Evolutionary conservation across 495 filamentous ascomycete species (phyloP).

Genomic region (Chlorociboria aeruginascens): DNA sequence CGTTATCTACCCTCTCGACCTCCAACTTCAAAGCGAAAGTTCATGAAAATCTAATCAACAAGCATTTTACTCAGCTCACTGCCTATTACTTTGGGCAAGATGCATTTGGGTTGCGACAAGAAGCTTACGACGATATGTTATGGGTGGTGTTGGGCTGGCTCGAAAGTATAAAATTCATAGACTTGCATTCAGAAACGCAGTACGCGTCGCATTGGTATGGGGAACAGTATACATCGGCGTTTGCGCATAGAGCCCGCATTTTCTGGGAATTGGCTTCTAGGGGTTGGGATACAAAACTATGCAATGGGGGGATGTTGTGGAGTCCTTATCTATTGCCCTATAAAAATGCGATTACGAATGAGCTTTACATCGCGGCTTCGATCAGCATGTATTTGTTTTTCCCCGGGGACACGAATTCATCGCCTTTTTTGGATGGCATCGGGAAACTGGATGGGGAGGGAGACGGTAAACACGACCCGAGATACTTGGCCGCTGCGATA

Average conservation of each 20-base stretch:
- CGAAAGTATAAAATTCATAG: constrained; percentile 65
- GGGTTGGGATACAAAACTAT: constrained; percentile 77
- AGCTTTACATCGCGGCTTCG: constrained; percentile 75
- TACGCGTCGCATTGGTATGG: constrained; percentile 55
- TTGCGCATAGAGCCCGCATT: constrained; percentile 74
- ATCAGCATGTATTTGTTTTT: constrained; percentile 87
- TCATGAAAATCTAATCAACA: constrained; percentile 64
- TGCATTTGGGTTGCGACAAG: constrained; percentile 55
- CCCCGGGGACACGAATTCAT: constrained; percentile 61
- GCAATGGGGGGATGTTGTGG: constrained; percentile 90
- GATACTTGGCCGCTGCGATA: constrained; percentile 57
- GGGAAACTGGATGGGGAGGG: not conserved
- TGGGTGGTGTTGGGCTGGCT: constrained; percentile 96
- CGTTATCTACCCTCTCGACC: constrained; percentile 37
- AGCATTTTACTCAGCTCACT: constrained; percentile 65
- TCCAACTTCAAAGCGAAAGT: constrained; percentile 26
- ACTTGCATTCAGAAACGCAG: constrained; percentile 33
- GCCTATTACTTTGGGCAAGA: constrained; percentile 85
- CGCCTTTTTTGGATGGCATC: constrained; percentile 41
- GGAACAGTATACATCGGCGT: constrained; percentile 59
- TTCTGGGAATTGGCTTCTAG: constrained; percentile 74
- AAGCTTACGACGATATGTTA: constrained; percentile 93
- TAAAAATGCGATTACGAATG: constrained; percentile 96
- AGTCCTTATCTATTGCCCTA: constrained; percentile 72
- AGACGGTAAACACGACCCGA: constrained; percentile 39